Conservation (phyloP, 2,329 filamentous ascomycete species). For the Clarireedia monteithiana region DNA sequence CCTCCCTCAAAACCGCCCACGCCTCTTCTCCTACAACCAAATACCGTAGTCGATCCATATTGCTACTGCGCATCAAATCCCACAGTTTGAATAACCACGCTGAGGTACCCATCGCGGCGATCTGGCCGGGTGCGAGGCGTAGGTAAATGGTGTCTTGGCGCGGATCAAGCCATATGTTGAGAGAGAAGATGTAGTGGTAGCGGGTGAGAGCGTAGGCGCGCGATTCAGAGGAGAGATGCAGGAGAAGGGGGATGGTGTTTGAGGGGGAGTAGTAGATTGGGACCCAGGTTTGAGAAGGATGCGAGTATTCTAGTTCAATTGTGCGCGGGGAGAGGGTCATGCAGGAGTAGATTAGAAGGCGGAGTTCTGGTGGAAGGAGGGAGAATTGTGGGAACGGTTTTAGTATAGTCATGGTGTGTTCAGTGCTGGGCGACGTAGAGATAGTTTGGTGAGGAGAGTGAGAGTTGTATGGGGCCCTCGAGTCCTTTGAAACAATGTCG, state of each 20-base stretch:
- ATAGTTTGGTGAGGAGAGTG: not conserved
- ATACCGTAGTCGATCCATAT: not conserved
- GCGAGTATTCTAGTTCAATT: not conserved
- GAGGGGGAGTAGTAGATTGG: not conserved
- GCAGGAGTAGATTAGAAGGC: not conserved
- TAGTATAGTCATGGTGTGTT: not conserved
- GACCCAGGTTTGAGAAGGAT: not conserved
- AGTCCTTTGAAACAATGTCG: no score
- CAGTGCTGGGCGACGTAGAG: no score
- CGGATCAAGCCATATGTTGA: not conserved
- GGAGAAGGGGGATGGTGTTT: not conserved
- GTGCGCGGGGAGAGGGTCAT: not conserved
- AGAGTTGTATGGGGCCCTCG: not conserved
- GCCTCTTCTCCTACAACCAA: not conserved
- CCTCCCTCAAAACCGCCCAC: not conserved
- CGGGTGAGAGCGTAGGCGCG: not conserved
- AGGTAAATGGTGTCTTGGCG: not conserved
- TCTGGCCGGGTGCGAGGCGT: not conserved
- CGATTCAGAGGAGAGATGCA: not conserved
- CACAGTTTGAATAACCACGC: not conserved
- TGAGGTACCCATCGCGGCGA: not conserved
- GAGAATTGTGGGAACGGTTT: not conserved
- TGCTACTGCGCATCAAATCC: not conserved
- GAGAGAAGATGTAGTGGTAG: not conserved
- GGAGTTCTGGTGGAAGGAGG: not conserved